Conservation (phyloP, 495 filamentous ascomycete genomes). For the Aspergillus haitiensis region DNA sequence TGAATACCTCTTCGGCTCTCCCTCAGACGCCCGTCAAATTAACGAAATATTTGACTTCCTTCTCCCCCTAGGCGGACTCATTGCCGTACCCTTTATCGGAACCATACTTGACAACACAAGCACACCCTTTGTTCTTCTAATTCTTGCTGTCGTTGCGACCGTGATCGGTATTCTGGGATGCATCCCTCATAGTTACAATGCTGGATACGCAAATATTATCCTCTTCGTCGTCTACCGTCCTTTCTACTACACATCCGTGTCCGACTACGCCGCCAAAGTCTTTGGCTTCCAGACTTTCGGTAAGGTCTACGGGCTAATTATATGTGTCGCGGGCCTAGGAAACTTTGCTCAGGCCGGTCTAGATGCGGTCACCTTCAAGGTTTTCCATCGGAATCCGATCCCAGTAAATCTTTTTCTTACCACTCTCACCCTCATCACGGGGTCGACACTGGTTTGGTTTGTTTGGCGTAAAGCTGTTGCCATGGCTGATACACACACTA, state of each 20-base stretch:
- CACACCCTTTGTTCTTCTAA: conserved; percentile 70
- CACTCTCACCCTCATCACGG: conserved; percentile 57
- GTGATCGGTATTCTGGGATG: conserved; percentile 77
- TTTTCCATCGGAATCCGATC: conserved; percentile 69
- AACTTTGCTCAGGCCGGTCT: conserved; percentile 85
- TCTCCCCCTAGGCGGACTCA: conserved; percentile 80
- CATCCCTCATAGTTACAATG: conserved; percentile 61
- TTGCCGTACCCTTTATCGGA: conserved; percentile 87
- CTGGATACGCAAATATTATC: conserved; percentile 74
- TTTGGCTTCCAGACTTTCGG: conserved; percentile 96
- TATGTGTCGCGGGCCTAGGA: conserved; percentile 81
- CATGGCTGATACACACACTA: conserved; percentile 1
- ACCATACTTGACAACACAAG: conserved; percentile 72
- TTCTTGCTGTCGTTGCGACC: conserved; percentile 72
- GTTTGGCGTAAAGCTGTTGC: conserved; percentile 45
- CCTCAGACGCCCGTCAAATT: conserved; percentile 59
- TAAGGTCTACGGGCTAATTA: conserved; percentile 92
- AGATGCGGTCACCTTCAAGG: conserved; percentile 74
- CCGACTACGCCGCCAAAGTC: conserved; percentile 89
- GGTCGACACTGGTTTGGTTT: conserved; percentile 58
- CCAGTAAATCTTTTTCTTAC: conserved; percentile 77
- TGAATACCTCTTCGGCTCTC: conserved; percentile 66
- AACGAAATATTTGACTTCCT: conserved; percentile 89
- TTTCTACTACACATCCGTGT: conserved; percentile 55
- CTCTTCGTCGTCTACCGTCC: conserved; percentile 68